Base-by-base conservation (phyloP, 139 green algal species). In the Haematococcus sp. region DNA sequence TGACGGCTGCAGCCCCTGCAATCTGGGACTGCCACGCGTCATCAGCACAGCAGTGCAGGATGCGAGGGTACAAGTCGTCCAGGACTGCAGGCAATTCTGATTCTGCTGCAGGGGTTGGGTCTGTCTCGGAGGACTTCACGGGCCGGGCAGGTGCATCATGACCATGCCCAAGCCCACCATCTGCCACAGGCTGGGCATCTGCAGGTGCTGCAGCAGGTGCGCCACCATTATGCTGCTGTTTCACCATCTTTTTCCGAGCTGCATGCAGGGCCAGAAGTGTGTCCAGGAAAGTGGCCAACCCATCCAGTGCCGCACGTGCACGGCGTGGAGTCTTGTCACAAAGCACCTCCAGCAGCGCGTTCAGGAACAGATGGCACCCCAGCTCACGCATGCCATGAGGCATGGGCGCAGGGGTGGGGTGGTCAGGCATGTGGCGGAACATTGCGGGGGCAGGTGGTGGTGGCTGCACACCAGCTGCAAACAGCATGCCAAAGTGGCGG, bases 401-500 rank as follows among this genome's bases (percentile, higher is more conserved):
- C 58, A 65, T 65, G 58, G 58, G 11, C 11, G 58, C 58, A 16
- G 28, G 58, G 25, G 25, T 40, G 58, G 58, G 30, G 11, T 49
- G 40, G 27, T 63, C 59, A 46, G 73, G 64, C 52, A 74, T 46
- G 27, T 73, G 16, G 5, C 60, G 71, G 19, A 15, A 74, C 78
- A 84, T 88, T 56, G 83, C 71, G 9, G 86, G 80, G 23, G 86
- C 76, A 15, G 79, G 78, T 11, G 84, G 78, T 23, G 85, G 86
- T 2, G 69, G 52, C 51, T 68, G 73, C 65, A 76, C 83, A 20
- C 87, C 88, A 1, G 84, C 77, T 15, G 88, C 88, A 64, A 97
- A 93, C 54, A 99, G 87, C 82, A 98, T 88, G 7, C 91, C 95
- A 75, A 97, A 96, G 78, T 99, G 95, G 54, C 91, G 87, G 63